phyloP scores from a whole-genome alignment of 2,329 filamentous ascomycete species.

The Colletotrichum euphorbiae region DNA sequence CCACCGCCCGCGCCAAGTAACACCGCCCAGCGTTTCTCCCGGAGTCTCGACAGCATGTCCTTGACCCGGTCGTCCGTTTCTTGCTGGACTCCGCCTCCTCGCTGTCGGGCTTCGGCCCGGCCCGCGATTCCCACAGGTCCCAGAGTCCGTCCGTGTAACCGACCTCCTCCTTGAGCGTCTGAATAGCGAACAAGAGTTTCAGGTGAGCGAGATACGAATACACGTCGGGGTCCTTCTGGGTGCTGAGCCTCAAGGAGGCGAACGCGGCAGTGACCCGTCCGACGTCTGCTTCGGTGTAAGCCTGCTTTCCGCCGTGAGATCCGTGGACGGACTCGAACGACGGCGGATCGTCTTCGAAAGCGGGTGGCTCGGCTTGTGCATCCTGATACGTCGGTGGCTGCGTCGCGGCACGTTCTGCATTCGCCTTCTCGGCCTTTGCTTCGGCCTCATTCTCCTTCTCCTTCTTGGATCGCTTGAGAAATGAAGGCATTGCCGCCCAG shows the following conservation, averaged over 20 bases:
- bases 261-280: constrained; percentile 52
- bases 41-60: constrained; percentile 61
- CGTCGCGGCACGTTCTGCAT: constrained; percentile 23
- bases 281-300: background rate
- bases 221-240: constrained; percentile 51
- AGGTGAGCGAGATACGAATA: constrained; percentile 78
- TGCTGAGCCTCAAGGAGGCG: constrained; percentile 51
- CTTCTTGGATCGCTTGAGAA: constrained; percentile 35
- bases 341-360: constrained; percentile 35
- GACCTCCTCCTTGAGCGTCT: constrained; percentile 74
- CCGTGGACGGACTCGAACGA: constrained; percentile 31
- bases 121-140: constrained; percentile 65
- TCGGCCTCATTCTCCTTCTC: constrained; percentile 32
- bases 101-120: constrained; percentile 40
- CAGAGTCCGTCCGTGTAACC: constrained; percentile 76
- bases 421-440: constrained; percentile 25
- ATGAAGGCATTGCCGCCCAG: constrained; percentile 19
- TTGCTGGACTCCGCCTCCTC: constrained; percentile 40
- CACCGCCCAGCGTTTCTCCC: constrained; percentile 80
- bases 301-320: background rate
- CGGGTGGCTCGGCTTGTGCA: constrained; percentile 18
- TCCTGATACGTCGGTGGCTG: constrained; percentile 34
- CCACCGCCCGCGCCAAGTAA: constrained; percentile 75
- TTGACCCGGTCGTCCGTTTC: constrained; percentile 48
- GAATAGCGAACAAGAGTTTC: constrained; percentile 76